Evolutionary conservation across 352 stramenopile genomes (phyloP), one percentile per base, ranked within the genome.

Genomic region (Phytophthora ramorum): DNA sequence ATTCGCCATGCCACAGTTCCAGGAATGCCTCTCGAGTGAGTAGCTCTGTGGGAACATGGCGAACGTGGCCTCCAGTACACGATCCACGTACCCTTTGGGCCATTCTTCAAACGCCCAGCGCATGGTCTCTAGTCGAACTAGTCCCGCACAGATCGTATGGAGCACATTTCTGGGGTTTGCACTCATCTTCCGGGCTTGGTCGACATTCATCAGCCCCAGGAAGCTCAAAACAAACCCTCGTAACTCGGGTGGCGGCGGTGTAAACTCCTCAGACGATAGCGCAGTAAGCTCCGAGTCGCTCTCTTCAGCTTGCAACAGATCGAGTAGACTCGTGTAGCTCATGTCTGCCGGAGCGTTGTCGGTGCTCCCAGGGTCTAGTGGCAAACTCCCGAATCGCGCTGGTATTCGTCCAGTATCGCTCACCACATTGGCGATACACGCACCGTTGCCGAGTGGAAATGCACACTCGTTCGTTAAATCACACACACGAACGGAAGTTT

Each of bases 171-270:
- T 71, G 5, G 80, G 76, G 46, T 74, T 74, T 8, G 40, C 34
- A 7, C 78, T 81, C 48, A 90, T 53, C 35, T 73, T 59, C 16
- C 73, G 52, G 1, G 71, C 75, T 51, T 92, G 79, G 0, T 77
- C 55, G 10, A 92, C 53, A 35, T 90, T 90, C n/a, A 89, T 66
- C 0, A 92, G 40, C 0, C 83, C 83, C 0, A 92, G 66, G 30
- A 92, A 90, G 50, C 81, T 89, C 9, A 90, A 58, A 12, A 89
- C 74, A 40, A 90, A 90, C 2, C 77, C 70, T 7, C 78, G 69
- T 10, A 92, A 62, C 53, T 85, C 68, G n/a, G 78, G 20, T 24
- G 71, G 66, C 5, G 83, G 81, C 7, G 65, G 41, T 4, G 50
- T 22, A 40, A 87, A 92, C 6, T 65, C 46, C 34, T 53, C 16